Conservation (phyloP, 371 early-diverging fungal species). For the Homolaphlyctis polyrhiza region DNA sequence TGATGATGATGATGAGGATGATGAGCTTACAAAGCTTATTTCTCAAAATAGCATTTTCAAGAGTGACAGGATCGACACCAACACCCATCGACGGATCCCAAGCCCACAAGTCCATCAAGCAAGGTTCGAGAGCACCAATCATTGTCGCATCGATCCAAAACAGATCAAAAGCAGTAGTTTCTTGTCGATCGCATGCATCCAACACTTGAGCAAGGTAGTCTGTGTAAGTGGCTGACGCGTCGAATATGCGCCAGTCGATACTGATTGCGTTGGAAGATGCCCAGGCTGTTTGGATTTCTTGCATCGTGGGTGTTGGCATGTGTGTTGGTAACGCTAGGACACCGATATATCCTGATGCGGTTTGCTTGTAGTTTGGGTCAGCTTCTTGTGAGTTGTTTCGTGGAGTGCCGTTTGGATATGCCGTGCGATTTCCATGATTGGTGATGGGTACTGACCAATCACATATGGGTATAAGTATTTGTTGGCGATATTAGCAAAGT, state of each 20-base stretch:
- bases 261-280: too few species aligned
- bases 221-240: too few species aligned
- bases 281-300: slow-evolving; percentile 8
- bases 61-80: too few species aligned
- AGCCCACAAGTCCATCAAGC: slow-evolving; percentile 28
- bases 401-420: background rate
- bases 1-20: too few species aligned
- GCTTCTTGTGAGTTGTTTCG: background rate
- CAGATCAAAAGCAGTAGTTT: slow-evolving; percentile 23
- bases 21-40: too few species aligned
- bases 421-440: background rate
- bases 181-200: slow-evolving; percentile 18
- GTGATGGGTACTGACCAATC: background rate
- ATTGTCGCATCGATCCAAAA: slow-evolving; percentile 21
- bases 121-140: slow-evolving; percentile 24
- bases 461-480: too few species aligned
- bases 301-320: background rate
- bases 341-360: background rate
- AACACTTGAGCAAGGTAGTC: slow-evolving; percentile 19
- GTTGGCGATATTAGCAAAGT: too few species aligned
- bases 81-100: slow-evolving; percentile 22
- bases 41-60: too few species aligned
- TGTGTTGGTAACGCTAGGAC: background rate
- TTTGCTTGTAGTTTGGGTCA: background rate
- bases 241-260: too few species aligned